Evolutionary conservation across 1,284 basidiomycete genomes (phyloP).

Genomic region (Ganoderma multipileum): DNA sequence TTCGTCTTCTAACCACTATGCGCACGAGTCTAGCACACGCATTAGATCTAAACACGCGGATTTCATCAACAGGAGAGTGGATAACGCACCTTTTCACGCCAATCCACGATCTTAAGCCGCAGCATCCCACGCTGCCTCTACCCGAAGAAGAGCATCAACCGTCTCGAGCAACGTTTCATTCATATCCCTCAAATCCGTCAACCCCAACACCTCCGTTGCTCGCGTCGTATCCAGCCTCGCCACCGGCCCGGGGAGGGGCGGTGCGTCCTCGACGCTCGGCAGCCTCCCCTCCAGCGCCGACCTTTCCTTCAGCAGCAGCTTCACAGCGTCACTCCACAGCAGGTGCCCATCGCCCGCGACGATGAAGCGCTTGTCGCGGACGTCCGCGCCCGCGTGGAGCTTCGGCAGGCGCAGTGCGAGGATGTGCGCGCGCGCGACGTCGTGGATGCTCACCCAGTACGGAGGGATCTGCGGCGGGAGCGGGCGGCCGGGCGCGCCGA

Average conservation of each 20-base stretch:
- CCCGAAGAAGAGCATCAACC: conserved; percentile 28
- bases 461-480: conserved; percentile 17
- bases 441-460: conserved; percentile 33
- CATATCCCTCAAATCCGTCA: conserved; percentile 27
- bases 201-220: conserved; percentile 31
- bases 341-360: conserved; percentile 8
- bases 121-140: conserved; percentile 31
- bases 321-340: conserved; percentile 29
- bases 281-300: conserved; percentile 31
- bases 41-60: no score
- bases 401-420: conserved; percentile 28
- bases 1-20: no score
- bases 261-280: conserved; percentile 10
- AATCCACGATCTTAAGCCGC: background rate
- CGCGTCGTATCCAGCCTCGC: conserved; percentile 22
- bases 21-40: no score
- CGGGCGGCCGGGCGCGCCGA: conserved; percentile 15
- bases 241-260: conserved; percentile 6
- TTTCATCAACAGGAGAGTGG: no score
- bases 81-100: no score
- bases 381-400: conserved; percentile 11
- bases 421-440: conserved; percentile 35
- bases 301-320: conserved; percentile 25
- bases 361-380: conserved; percentile 35
- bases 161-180: conserved; percentile 30